Evolutionary conservation across 164 flowering plant species (phyloP), one percentile per base, ranked within the genome.

Genomic region (Euptelea pleiosperma): DNA sequence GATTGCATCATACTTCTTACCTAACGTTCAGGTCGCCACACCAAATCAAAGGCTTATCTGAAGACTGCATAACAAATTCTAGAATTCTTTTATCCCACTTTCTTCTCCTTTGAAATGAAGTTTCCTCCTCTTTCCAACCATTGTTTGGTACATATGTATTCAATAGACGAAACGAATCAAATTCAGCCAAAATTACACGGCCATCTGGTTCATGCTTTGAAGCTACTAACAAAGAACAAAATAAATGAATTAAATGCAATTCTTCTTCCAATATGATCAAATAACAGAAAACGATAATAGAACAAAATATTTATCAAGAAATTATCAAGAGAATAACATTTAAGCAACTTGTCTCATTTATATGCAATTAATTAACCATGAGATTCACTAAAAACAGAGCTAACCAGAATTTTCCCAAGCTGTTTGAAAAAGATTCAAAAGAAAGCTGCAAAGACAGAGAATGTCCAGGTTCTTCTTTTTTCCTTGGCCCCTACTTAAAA

Each of bases 21-120:
- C 98, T 93, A 6, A 90, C 97, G 82, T 93, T 93, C 65, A 93
- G 79, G 66, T 93, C 99, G 9, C 99, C 99, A 65, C 99, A 93
- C 99, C 99, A 93, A 30, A 93, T 83, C 57, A 93, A 86, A 64
- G 94, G 90, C 65, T 90, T 90, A 73, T 85, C 87, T 29, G 83
- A 77, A 62, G 69, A 61, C 64, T 71, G 80, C n/a, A 67, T 8
- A 58, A 87, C 87, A 75, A 90, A 86, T 45, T 86, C 99, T 34
- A 79, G 57, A 19, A 90, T 77, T 74, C 86, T 83, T 63, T 93
- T 86, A 70, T 90, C 99, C 99, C 99, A 93, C 75, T 90, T 90
- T 70, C 97, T 84, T 80, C 97, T 80, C 79, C 99, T 85, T 51
- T 64, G 81, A 67, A 93, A 93, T 55, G 97, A 80, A 30, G 68